These are phyloP conservation scores for Phyllosticta paracitricarpa DNA, from an alignment of 2,329 filamentous ascomycete genomes.

Conservation along the genomic window DNA sequence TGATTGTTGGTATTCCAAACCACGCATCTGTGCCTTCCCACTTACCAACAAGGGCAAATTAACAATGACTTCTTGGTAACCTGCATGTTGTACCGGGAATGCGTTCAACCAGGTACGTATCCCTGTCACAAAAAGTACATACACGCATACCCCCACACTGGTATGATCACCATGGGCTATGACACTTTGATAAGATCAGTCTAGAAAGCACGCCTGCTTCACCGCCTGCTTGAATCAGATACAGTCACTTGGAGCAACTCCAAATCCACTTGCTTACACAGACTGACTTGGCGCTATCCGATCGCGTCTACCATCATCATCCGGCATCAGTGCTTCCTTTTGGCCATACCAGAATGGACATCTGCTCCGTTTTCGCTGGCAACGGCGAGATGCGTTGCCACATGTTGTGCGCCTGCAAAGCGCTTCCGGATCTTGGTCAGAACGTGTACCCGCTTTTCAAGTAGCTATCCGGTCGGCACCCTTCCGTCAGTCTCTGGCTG, in stretches of 20 bases:
- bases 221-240: neutral
- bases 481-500: neutral
- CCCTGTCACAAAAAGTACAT: neutral
- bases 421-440: neutral
- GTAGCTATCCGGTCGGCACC: neutral
- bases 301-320: neutral
- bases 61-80: neutral
- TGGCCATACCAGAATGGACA: neutral
- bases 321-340: neutral
- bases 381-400: neutral
- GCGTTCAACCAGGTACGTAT: neutral
- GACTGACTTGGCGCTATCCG: neutral
- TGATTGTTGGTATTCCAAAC: neutral
- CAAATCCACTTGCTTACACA: neutral
- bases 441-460: neutral
- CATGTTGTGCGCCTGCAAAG: neutral
- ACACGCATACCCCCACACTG: neutral
- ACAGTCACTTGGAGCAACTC: neutral
- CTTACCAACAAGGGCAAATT: neutral
- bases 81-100: neutral
- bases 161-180: neutral
- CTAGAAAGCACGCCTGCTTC: neutral
- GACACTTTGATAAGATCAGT: neutral
- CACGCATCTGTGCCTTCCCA: neutral
- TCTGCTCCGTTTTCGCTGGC: neutral